Base-by-base conservation (phyloP, 352 stramenopile species). In the Pythium sukuiense region DNA sequence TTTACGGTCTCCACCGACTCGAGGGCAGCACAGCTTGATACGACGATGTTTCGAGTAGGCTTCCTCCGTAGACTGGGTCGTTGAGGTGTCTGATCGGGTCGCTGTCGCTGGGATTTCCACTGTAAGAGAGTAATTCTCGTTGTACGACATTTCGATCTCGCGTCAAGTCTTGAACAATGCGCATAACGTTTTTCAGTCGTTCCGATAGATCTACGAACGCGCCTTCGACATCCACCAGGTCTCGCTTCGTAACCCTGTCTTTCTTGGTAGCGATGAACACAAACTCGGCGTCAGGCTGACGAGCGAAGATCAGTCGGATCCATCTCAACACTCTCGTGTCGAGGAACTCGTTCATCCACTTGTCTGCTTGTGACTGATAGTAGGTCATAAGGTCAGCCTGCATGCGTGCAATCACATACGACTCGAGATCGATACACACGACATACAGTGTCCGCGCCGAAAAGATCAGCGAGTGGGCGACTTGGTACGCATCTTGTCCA, bases 251-350 rank as follows among this genome's bases (percentile, higher is more conserved):
- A 6, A 37, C 14, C 6, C n/a, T 6, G 27, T 61, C 55, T 11
- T n/a, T 33, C 33, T 61, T 61, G 20, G 55, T 61, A 0, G 6
- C 55, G 6, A 61, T 13, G 27, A 61, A 33, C 11, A 53, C 39
- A 35, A 61, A 50, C 55, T 61, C 55, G 33, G 55, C n/a, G 4
- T 61, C 55, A 12, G 55, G 55, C 39, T 53, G 16, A 2, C 29
- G 55, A 14, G 39, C 55, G 8, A 14, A 53, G 18, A 61, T 61
- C n/a, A 37, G 4, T 4, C 55, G 55, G 1, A 61, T 20, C 35
- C 55, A 53, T 24, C 39, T 9, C 3, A 35, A n/a, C 6, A 61
- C 30, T 6, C 18, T 13, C 11, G 18, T 12, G 18, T 53, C 35
- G 6, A 61, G 1, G 29, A 61, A 61, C 24, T n/a, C 55, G 12